Conservation (phyloP, 2,329 filamentous ascomycete species). For the Stagonosporopsis cucurbitacearum region DNA sequence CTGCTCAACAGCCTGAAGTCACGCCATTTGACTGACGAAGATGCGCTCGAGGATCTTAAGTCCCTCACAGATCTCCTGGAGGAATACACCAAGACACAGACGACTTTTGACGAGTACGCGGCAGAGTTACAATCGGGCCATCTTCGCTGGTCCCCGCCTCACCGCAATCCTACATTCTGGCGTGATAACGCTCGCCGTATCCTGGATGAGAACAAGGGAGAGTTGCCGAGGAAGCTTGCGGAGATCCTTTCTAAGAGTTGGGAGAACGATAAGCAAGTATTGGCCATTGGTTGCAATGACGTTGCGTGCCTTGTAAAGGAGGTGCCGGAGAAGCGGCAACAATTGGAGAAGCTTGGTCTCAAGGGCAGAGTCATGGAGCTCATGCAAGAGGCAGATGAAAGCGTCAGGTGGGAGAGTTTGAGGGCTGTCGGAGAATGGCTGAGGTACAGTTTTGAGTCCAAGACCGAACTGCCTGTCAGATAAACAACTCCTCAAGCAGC, state of each 20-base stretch:
- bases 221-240: slow-evolving; percentile 79
- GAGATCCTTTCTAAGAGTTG: slow-evolving; percentile 82
- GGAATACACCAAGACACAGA: slow-evolving; percentile 78
- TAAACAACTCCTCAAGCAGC: slow-evolving; percentile 13
- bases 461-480: slow-evolving; percentile 41
- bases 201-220: slow-evolving; percentile 80
- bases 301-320: slow-evolving; percentile 88
- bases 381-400: slow-evolving; percentile 88
- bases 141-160: slow-evolving; percentile 89
- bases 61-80: slow-evolving; percentile 70
- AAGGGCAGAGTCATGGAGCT: slow-evolving; percentile 91
- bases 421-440: slow-evolving; percentile 81
- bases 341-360: slow-evolving; percentile 82
- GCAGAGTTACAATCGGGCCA: slow-evolving; percentile 86
- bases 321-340: slow-evolving; percentile 80
- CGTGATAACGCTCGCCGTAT: slow-evolving; percentile 88
- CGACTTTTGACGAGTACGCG: slow-evolving; percentile 72
- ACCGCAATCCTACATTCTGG: slow-evolving; percentile 88
- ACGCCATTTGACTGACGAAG: slow-evolving; percentile 59
- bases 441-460: slow-evolving; percentile 63
- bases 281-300: slow-evolving; percentile 93
- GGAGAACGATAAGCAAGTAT: slow-evolving; percentile 84
- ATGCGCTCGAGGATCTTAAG: slow-evolving; percentile 59
- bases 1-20: slow-evolving; percentile 64
- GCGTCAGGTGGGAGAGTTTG: slow-evolving; percentile 90